These are phyloP conservation scores for Fusarium sp. DNA, from an alignment of 2,329 filamentous ascomycete species.

Conservation along the genomic window DNA sequence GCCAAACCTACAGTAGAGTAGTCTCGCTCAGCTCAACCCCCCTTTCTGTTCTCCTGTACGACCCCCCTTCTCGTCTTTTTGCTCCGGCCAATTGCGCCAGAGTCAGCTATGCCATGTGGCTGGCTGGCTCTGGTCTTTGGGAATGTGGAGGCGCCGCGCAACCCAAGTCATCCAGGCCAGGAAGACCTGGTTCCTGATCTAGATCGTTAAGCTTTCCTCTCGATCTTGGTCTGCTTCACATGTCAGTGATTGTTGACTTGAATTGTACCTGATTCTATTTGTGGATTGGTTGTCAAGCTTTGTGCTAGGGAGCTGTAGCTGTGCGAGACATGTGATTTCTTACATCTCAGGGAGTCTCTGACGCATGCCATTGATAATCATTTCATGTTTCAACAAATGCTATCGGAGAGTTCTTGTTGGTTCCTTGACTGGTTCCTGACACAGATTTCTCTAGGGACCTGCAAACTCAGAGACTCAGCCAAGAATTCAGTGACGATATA, in stretches of 20 bases:
- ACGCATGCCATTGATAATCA: conserved; percentile 22
- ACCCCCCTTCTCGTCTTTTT: conserved; percentile 22
- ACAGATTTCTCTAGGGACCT: conserved; percentile 7
- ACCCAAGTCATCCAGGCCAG: conserved; percentile 11
- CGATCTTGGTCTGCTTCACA: conserved; percentile 37
- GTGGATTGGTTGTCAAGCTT: conserved; percentile 14
- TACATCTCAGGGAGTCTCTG: conserved; percentile 14
- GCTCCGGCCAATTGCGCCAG: conserved; percentile 6
- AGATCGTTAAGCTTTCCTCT: conserved; percentile 32
- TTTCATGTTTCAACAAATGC: conserved; percentile 11
- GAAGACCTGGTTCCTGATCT: conserved; percentile 29
- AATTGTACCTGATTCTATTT: conserved; percentile 35
- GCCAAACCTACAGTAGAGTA: neutral
- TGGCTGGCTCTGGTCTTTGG: conserved; percentile 30
- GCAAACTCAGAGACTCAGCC: neutral
- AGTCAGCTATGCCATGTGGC: conserved; percentile 36
- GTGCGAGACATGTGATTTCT: conserved; percentile 27
- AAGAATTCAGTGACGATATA: conserved; percentile 7
- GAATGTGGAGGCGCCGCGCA: conserved; percentile 36
- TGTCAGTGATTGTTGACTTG: conserved; percentile 33
- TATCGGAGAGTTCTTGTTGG: conserved; percentile 8
- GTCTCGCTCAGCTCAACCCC: conserved; percentile 14
- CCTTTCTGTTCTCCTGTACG: neutral
- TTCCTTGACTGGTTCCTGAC: neutral
- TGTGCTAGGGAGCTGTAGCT: conserved; percentile 10